phyloP scores from a whole-genome alignment of 257 asterid species.

The Sherardia arvensis region DNA sequence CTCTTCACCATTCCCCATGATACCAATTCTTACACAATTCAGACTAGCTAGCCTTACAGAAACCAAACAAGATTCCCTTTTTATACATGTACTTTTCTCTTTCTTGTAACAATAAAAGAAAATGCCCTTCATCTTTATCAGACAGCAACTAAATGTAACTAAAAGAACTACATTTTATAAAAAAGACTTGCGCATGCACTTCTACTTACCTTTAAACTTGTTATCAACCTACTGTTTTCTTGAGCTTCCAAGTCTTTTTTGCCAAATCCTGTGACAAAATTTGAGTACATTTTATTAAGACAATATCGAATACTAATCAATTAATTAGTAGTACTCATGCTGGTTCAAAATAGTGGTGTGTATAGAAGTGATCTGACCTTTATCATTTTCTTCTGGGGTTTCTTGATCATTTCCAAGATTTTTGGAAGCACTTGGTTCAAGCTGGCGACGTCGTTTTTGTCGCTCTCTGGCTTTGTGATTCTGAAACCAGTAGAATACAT shows the following conservation, averaged over 20 bases:
- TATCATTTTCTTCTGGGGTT: conserved; percentile 14
- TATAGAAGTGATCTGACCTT: conserved; percentile 18
- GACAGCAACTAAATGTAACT: background rate
- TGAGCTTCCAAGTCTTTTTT: conserved; percentile 27
- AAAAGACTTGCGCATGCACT: background rate
- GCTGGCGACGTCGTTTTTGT: conserved; percentile 63
- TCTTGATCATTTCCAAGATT: conserved; percentile 11
- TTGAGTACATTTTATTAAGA: background rate
- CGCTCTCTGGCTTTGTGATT: conserved; percentile 81
- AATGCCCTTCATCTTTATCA: background rate
- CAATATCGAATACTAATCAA: background rate
- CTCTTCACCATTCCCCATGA: conserved; percentile 33
- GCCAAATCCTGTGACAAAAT: conserved; percentile 25
- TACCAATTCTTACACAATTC: conserved; percentile 26
- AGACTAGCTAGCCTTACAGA: conserved; percentile 29
- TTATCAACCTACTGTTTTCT: conserved; percentile 23
- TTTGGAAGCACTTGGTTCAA: conserved; percentile 14
- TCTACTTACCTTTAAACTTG: conserved; percentile 27
- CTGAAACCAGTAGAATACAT: conserved; percentile 80
- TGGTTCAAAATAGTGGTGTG: background rate
- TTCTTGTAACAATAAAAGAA: background rate
- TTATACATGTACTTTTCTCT: conserved; percentile 15
- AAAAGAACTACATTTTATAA: no score
- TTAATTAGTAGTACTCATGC: background rate
- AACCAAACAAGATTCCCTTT: conserved; percentile 12